Conservation (phyloP, 2,329 filamentous ascomycete genomes). For the Talaromyces funiculosus region DNA sequence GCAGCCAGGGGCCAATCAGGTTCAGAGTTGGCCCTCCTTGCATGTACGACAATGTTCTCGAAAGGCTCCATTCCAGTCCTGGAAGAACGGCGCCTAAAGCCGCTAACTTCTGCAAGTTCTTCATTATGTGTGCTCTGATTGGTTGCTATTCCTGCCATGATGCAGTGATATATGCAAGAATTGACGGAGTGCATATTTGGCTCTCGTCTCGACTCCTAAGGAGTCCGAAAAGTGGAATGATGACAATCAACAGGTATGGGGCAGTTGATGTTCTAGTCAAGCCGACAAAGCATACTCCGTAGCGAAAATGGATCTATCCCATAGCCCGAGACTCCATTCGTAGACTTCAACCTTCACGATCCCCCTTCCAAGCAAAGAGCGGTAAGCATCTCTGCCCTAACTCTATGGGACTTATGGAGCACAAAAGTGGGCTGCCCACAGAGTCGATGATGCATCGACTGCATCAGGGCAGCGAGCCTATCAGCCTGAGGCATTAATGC, state of each 20-base stretch:
- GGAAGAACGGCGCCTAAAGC: neutral
- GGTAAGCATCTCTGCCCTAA: neutral
- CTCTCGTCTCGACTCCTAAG: neutral
- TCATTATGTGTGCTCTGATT: neutral
- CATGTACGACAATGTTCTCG: neutral
- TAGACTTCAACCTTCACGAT: neutral
- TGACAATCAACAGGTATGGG: too few species aligned
- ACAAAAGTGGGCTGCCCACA: neutral
- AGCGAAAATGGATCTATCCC: slow-evolving; percentile 1
- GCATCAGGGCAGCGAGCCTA: neutral
- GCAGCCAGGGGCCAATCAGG: neutral
- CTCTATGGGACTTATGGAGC: neutral
- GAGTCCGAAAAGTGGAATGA: too few species aligned
- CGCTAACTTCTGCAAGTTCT: neutral
- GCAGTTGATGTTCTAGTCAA: neutral
- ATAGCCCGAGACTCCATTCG: neutral
- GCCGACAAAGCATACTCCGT: too few species aligned
- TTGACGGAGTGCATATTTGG: neutral
- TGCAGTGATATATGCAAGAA: neutral
- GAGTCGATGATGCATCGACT: slow-evolving; percentile 4
- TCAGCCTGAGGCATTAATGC: slow-evolving; percentile 4
- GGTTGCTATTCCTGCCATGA: neutral
- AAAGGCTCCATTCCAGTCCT: neutral
- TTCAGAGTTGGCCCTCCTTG: neutral
- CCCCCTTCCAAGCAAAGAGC: neutral